Base-by-base conservation (phyloP, 192 early-diverging fungal species). In the Gigaspora rosea region DNA sequence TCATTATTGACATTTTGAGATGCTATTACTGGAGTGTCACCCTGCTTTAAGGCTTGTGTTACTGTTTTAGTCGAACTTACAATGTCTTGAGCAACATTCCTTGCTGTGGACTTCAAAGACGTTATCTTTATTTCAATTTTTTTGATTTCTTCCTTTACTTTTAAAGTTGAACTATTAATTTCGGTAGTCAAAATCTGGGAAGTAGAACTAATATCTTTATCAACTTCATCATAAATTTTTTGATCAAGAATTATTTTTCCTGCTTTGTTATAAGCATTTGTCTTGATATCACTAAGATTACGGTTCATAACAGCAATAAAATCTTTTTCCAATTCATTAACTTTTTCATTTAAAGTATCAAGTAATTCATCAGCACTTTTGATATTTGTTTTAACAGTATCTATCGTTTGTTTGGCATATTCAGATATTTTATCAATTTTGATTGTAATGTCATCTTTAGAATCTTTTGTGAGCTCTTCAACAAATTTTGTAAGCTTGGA, bases 251-350 rank as follows among this genome's bases (percentile, higher is more conserved):
- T 12, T 63, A 15, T 63, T 6, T 63, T 16, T 13, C 10, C 32
- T 33, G 32, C 61, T 33, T 33, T 22, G 15, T 32, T 7, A 33
- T 33, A 12, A 12, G 33, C 33, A 32, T 33, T 10, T 0, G 27
- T 4, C 33, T 15, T 63, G 33, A 15, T 35, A 9, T 11, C 15
- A 63, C 1, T 15, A 12, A 63, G 5, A 7, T 33, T 10, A 63
- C 12, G 0, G 33, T 33, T 33, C 8, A 63, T 18, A 13, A 7
- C 12, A 3, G 27, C 0, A 35, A 13, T 9, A 35, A 33, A 32
- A 8, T 63, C 32, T 63, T 63, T 63, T 63, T 63, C 33, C 61
- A 63, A 32, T 35, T 35, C 32, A 63, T 63, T 20, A 35, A 63
- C 27, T 35, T 63, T 63, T 63, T 35, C 32, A 5, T 63, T 33